phyloP scores from a whole-genome alignment of 140 eudicot genomes.

The Flaveria floridana region DNA sequence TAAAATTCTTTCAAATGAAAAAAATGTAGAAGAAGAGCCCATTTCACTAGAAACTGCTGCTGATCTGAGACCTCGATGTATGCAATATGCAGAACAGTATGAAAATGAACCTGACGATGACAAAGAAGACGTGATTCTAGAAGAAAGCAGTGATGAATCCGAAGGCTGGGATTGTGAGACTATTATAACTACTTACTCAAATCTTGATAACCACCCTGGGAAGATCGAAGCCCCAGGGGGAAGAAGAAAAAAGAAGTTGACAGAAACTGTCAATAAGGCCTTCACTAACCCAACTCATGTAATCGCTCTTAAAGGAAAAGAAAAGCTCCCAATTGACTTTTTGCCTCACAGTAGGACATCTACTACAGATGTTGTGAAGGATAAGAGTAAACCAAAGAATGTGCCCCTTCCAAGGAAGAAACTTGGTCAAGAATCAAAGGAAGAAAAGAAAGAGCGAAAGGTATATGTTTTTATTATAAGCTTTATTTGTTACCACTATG shows the following conservation, averaged over 20 bases:
- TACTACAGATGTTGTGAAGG: conserved; percentile 43
- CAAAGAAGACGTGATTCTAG: conserved; percentile 46
- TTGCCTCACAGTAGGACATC: conserved; percentile 51
- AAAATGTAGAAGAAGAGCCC: conserved; percentile 38
- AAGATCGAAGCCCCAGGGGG: conserved; percentile 73
- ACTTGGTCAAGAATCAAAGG: conserved; percentile 75
- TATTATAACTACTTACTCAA: conserved; percentile 78
- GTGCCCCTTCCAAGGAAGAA: conserved; percentile 56
- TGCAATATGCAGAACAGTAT: conserved; percentile 67
- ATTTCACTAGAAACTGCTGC: conserved; percentile 54
- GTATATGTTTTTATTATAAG: conserved; percentile 32
- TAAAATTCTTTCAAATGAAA: conserved; percentile 43
- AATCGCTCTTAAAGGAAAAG: conserved; percentile 76
- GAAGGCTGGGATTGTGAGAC: conserved; percentile 94
- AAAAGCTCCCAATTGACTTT: conserved; percentile 73
- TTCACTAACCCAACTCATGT: conserved; percentile 36
- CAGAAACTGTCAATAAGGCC: conserved; percentile 50
- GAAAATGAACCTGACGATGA: conserved; percentile 55
- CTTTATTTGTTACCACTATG: not conserved
- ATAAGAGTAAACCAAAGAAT: conserved; percentile 27
- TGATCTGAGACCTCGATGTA: conserved; percentile 52
- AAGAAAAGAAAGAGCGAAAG: conserved; percentile 96
- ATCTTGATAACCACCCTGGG: conserved; percentile 96
- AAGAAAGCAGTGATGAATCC: conserved; percentile 87
- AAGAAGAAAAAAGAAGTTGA: conserved; percentile 62